Conservation (phyloP, 179 eudicot genomes). For the Monotropa hypopitys region DNA sequence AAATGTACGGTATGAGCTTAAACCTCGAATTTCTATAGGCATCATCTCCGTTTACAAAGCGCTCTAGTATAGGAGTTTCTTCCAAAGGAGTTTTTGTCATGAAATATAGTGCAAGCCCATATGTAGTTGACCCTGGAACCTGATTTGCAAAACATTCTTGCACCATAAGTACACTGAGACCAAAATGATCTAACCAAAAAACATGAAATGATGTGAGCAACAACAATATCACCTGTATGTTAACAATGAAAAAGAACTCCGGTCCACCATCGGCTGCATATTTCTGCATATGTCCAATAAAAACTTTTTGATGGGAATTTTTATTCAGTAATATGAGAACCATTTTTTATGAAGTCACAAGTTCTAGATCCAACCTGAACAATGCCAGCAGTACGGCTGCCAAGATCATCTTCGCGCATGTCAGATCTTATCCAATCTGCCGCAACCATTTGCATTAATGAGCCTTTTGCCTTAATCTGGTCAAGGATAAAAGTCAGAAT, state of each 20-base stretch:
- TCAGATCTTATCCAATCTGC: slow-evolving; percentile 70
- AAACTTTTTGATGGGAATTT: background rate
- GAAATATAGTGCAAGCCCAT: slow-evolving; percentile 38
- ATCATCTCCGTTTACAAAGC: slow-evolving; percentile 52
- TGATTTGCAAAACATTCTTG: slow-evolving; percentile 7
- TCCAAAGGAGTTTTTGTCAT: slow-evolving; percentile 39
- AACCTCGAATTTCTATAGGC: slow-evolving; percentile 49
- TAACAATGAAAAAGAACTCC: slow-evolving; percentile 50
- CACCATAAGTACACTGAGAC: background rate
- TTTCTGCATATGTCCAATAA: slow-evolving; percentile 24
- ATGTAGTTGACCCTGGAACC: slow-evolving; percentile 43
- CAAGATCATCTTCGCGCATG: slow-evolving; percentile 51
- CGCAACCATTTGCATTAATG: slow-evolving; percentile 44
- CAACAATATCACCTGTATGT: slow-evolving; percentile 36
- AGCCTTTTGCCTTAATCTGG: slow-evolving; percentile 45
- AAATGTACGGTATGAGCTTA: slow-evolving; percentile 52
- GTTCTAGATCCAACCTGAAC: slow-evolving; percentile 35
- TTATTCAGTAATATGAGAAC: background rate
- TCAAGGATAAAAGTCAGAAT: background rate
- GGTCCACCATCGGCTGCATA: slow-evolving; percentile 47
- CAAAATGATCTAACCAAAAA: background rate
- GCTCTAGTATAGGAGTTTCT: slow-evolving; percentile 36
- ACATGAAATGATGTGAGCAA: background rate
- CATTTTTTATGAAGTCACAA: background rate
- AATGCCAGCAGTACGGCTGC: slow-evolving; percentile 47